Percentiles rank a stretch among this genome's conserved stretches.
Conservation (phyloP, 495 filamentous ascomycete genomes). For the Rhypophila decipiens region DNA sequence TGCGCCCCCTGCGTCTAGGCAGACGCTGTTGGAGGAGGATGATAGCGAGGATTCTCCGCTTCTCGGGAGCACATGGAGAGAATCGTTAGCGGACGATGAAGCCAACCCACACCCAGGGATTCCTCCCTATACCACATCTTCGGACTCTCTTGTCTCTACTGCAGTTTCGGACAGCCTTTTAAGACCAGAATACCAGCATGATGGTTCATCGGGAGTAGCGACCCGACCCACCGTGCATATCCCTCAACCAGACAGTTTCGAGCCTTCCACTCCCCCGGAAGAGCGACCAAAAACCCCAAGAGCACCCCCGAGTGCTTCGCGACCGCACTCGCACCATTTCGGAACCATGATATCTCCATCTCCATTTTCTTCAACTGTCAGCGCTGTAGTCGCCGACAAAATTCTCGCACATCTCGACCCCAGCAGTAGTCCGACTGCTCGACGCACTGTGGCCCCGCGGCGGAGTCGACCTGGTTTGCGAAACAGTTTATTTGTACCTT, state of each 20-base stretch:
- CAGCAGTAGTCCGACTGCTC: slow-evolving; percentile 15
- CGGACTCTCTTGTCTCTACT: slow-evolving; percentile 29
- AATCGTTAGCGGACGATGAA: slow-evolving; percentile 10
- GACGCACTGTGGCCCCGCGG: slow-evolving; percentile 19
- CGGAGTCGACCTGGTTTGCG: slow-evolving; percentile 29
- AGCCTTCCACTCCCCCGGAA: slow-evolving; percentile 2
- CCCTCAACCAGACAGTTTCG: slow-evolving; percentile 13
- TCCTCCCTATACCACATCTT: slow-evolving; percentile 25
- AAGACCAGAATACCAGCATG: slow-evolving; percentile 9
- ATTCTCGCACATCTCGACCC: slow-evolving; percentile 30
- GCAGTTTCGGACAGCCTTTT: slow-evolving; percentile 24
- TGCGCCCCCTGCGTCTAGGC: slow-evolving; percentile 7
- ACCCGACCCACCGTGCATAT: neutral
- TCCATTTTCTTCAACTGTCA: slow-evolving; percentile 41
- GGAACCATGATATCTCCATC: slow-evolving; percentile 39
- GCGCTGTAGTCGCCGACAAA: slow-evolving; percentile 39
- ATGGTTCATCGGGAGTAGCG: neutral
- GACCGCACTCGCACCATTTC: slow-evolving; percentile 29
- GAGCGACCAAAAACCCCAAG: slow-evolving; percentile 21
- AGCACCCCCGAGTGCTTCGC: slow-evolving; percentile 13
- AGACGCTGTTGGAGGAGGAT: slow-evolving; percentile 3
- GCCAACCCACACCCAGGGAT: slow-evolving; percentile 22
- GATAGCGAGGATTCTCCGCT: slow-evolving; percentile 20
- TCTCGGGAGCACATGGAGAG: slow-evolving; percentile 28
- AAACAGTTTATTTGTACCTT: slow-evolving; percentile 37